Conservation (phyloP, 176 grass and related monocot species). For the Rhynchospora breviuscula region DNA sequence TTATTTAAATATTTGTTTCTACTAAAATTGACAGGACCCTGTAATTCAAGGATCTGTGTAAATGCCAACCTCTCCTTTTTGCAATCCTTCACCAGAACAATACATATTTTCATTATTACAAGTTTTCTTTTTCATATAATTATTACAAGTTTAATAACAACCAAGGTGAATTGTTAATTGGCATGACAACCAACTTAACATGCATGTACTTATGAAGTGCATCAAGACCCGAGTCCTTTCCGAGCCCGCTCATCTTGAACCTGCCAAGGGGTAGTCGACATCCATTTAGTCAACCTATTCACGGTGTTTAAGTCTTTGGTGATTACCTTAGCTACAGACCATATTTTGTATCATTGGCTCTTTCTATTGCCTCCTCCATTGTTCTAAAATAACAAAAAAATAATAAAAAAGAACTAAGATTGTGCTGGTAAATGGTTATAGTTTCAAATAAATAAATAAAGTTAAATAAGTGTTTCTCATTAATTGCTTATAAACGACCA, state of each 20-base stretch:
- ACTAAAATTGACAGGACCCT: background rate
- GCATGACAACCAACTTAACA: slow-evolving; percentile 56
- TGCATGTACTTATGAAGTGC: slow-evolving; percentile 65
- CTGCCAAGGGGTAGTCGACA: slow-evolving; percentile 45
- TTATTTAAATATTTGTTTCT: background rate
- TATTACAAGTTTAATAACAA: slow-evolving; percentile 26
- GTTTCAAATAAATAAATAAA: background rate
- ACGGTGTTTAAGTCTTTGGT: slow-evolving; percentile 52
- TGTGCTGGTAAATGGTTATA: background rate
- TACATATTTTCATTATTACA: background rate
- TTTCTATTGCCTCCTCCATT: slow-evolving; percentile 55
- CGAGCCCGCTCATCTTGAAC: slow-evolving; percentile 65
- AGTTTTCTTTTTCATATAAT: background rate
- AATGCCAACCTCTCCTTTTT: no score
- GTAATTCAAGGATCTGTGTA: no score
- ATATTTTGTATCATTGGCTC: slow-evolving; percentile 45
- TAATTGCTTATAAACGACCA: no score
- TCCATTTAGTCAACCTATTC: slow-evolving; percentile 45
- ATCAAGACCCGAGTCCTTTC: slow-evolving; percentile 60
- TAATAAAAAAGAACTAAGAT: background rate
- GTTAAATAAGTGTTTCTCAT: no score
- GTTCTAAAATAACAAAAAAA: slow-evolving; percentile 31
- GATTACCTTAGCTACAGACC: slow-evolving; percentile 46
- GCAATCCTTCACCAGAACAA: no score
- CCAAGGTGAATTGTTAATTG: slow-evolving; percentile 50